Evolutionary conservation across 2,329 filamentous ascomycete genomes (phyloP), one percentile per base, ranked within the genome.

Genomic region (Colletotrichum sidae): DNA sequence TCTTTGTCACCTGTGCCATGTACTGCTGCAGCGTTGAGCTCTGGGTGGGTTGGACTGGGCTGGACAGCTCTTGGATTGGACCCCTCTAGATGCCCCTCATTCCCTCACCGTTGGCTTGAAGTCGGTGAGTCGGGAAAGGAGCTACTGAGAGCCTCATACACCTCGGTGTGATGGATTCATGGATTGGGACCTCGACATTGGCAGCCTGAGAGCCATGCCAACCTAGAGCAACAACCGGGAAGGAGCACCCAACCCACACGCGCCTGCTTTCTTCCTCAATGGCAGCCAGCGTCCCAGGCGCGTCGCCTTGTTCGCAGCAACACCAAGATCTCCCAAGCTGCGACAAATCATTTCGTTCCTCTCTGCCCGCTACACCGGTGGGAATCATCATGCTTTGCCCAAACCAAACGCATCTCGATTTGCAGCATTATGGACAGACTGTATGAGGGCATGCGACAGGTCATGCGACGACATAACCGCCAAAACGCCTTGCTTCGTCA

Each of bases 381-480:
- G 25, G 4, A 4, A 25, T 25, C 5, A 4, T 25, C 1, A 25
- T 25, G 25, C 4, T 4, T 25, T 5, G 4, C 25, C 25, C 25
- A 25, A 25, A 25, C 4, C 25, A 25, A 25, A 25, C 25, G 25
- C 25, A 25, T 25, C 25, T 47, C 45, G 33, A 17, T 53, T 35
- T 15, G 1, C 11, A 6, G 3, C 38, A 35, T 42, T 8, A 52
- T 65, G 62, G 57, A 52, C 39, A 25, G 15, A 7, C 25, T 65
- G n/a, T 65, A 65, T 35, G 35, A 62, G 33, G 46, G 57, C 35
- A 65, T 65, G 41, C 62, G 62, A 35, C 62, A 44, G 11, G n/a
- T 62, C 25, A 47, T 65, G 62, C 57, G 58, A 17, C 58, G 51
- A 35, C 57, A 47, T 6, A 65, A 62, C 15, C 57, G 57, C 25